These are phyloP conservation scores for Maudiozyma bulderi DNA, from an alignment of 805 yeast genomes.

Conservation along the genomic window DNA sequence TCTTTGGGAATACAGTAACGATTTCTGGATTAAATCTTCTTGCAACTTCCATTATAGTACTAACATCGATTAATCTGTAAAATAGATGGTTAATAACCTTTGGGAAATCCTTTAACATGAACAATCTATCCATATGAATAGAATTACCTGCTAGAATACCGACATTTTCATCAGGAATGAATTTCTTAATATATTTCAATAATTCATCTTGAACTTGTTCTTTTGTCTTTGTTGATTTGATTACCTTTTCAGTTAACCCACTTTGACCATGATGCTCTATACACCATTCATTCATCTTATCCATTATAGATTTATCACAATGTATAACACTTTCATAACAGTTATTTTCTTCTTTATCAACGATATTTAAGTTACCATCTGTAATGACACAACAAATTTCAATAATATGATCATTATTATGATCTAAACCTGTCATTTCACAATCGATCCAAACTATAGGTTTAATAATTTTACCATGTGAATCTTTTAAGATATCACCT, in stretches of 20 bases:
- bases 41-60: slow-evolving; percentile 75
- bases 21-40: slow-evolving; percentile 64
- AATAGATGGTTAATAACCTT: slow-evolving; percentile 47
- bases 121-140: slow-evolving; percentile 82
- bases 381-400: slow-evolving; percentile 90
- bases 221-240: slow-evolving; percentile 44
- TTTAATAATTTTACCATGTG: slow-evolving; percentile 6
- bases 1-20: slow-evolving; percentile 48
- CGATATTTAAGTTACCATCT: slow-evolving; percentile 63
- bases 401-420: slow-evolving; percentile 70
- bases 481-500: neutral
- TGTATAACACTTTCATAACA: slow-evolving; percentile 82
- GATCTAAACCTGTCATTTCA: slow-evolving; percentile 94
- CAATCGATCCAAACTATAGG: slow-evolving; percentile 92
- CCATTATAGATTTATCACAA: slow-evolving; percentile 50
- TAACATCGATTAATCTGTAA: slow-evolving; percentile 84
- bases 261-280: slow-evolving; percentile 62
- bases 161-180: slow-evolving; percentile 40
- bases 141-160: slow-evolving; percentile 88
- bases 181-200: slow-evolving; percentile 46
- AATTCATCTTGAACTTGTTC: slow-evolving; percentile 59
- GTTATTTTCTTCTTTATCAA: slow-evolving; percentile 40
- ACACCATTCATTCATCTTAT: slow-evolving; percentile 85
- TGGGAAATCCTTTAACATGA: slow-evolving; percentile 80
- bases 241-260: slow-evolving; percentile 70